Evolutionary conservation across 2,329 filamentous ascomycete genomes (phyloP).

Genomic region (Colletotrichum truncatum): DNA sequence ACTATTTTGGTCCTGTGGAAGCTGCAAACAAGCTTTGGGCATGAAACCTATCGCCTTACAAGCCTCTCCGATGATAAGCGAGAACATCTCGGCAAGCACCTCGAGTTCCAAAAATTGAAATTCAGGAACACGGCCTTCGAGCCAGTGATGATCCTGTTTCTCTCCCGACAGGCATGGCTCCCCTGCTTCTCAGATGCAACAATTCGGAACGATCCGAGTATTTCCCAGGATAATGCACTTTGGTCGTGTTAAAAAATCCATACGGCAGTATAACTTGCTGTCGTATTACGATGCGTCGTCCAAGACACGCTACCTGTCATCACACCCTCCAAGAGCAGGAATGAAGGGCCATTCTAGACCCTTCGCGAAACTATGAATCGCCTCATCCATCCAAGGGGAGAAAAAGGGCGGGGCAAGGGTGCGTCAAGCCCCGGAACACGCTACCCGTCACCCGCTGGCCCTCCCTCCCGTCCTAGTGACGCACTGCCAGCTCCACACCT

Average conservation of each 20-base stretch:
- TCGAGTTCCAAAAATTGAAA: background rate
- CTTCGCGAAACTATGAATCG: conserved; percentile 1
- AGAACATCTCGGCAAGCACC: background rate
- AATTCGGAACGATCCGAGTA: conserved; percentile 4
- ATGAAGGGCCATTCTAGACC: conserved; percentile 18
- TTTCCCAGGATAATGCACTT: no score
- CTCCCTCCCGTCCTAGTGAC: conserved; percentile 15
- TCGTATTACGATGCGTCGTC: background rate
- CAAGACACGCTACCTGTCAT: background rate
- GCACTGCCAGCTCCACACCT: conserved; percentile 23
- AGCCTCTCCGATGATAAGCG: background rate
- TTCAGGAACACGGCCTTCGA: background rate
- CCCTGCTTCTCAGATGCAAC: background rate
- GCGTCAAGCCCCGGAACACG: conserved; percentile 3
- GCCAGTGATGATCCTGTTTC: background rate
- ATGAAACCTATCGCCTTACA: no score
- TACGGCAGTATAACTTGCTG: background rate
- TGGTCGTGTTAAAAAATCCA: no score
- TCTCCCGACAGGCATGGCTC: background rate
- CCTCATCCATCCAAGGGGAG: no score
- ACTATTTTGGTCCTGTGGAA: no score
- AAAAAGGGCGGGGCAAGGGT: background rate
- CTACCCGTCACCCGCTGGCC: conserved; percentile 10
- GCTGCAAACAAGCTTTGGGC: no score
- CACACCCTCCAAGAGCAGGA: background rate